Evolutionary conservation across 2,329 filamentous ascomycete species (phyloP).

Genomic region (Capronia epimyces): DNA sequence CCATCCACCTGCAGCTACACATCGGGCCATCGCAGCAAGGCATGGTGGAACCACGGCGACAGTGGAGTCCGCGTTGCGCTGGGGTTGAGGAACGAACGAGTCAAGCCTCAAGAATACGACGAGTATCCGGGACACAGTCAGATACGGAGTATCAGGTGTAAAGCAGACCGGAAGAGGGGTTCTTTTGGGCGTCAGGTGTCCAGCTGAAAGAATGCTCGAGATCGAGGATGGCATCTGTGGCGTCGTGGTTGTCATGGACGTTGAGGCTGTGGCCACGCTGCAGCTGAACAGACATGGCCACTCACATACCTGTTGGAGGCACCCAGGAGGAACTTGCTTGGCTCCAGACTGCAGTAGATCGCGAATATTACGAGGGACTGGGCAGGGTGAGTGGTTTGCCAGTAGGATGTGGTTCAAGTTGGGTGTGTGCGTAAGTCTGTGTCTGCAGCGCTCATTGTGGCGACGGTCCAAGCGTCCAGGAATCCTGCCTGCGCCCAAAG

Average conservation of each 20-base stretch:
- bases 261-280: background rate
- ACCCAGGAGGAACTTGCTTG: background rate
- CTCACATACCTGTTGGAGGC: background rate
- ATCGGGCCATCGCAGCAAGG: background rate
- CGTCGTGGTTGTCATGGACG: background rate
- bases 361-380: constrained; percentile 5
- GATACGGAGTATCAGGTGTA: background rate
- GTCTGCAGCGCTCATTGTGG: constrained; percentile 2
- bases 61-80: constrained; percentile 20
- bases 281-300: background rate
- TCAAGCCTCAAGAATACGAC: background rate
- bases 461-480: background rate
- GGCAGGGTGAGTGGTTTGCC: background rate
- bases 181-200: constrained; percentile 1
- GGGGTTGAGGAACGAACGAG: background rate
- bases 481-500: background rate
- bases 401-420: background rate
- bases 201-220: constrained; percentile 20
- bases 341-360: background rate
- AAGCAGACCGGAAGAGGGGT: background rate
- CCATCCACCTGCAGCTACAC: no score
- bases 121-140: background rate
- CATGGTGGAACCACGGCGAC: constrained; percentile 21
- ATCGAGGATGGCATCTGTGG: constrained; percentile 1
- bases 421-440: background rate